A percentile compares a stretch with the other conserved stretches of the same genome.
phyloP scores from a whole-genome alignment of 2,329 filamentous ascomycete species.

The Fusarium sororula region DNA sequence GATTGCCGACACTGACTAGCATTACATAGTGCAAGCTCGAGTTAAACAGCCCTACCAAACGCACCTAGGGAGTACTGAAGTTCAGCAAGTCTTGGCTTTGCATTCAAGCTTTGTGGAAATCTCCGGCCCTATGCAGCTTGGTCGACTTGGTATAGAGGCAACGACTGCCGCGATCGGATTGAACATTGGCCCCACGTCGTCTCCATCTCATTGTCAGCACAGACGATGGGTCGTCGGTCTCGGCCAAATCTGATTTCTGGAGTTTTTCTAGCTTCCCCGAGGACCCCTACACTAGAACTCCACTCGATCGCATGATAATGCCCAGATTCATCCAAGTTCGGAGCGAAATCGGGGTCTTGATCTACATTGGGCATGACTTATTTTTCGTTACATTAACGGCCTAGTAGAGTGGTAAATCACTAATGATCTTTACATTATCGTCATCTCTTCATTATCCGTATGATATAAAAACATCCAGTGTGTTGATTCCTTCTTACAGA shows the following conservation, averaged over 20 bases:
- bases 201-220: not conserved
- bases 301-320: not conserved
- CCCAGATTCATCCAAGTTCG: not conserved
- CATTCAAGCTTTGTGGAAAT: not conserved
- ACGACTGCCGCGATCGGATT: not conserved
- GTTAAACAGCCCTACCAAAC: rapidly evolving
- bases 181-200: not conserved
- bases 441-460: not conserved
- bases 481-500: rapidly evolving
- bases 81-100: not conserved
- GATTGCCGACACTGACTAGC: too few species aligned
- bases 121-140: not conserved
- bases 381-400: rapidly evolving
- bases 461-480: rapidly evolving
- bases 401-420: rapidly evolving
- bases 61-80: not conserved
- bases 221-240: not conserved
- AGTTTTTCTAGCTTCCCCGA: slow-evolving; percentile 23
- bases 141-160: not conserved
- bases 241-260: not conserved
- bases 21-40: not conserved
- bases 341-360: not conserved
- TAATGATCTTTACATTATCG: rapidly evolving
- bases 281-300: not conserved
- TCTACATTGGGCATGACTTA: rapidly evolving